These are phyloP conservation scores for Pichia kluyveri DNA, from an alignment of 805 yeast genomes.

Conservation along the genomic window DNA sequence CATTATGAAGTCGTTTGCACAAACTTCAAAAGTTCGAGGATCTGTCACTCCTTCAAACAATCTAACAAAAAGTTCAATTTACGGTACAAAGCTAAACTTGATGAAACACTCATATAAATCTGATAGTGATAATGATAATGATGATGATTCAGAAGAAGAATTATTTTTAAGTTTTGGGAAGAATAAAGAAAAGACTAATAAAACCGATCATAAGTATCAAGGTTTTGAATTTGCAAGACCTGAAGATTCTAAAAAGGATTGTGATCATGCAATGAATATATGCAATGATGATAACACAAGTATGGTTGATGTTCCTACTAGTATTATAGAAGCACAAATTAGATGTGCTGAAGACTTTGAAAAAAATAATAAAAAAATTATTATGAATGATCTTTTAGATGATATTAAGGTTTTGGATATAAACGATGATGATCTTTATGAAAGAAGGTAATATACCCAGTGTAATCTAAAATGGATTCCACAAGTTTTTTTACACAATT, in stretches of 20 bases:
- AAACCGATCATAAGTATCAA: too few relatives aligned
- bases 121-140: conserved; percentile 1
- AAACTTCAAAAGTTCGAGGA: too few relatives aligned
- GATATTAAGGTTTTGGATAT: conserved; percentile 7
- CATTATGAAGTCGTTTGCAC: too few relatives aligned
- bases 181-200: not conserved
- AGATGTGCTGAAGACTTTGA: not conserved
- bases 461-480: not conserved
- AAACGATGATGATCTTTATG: not conserved
- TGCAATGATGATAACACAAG: conserved; percentile 1
- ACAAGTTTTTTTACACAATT: too few relatives aligned
- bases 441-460: not conserved
- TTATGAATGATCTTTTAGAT: not conserved
- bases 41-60: not conserved
- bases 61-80: conserved; percentile 6
- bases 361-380: not conserved
- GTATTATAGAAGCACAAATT: conserved; percentile 3
- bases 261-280: conserved; percentile 1
- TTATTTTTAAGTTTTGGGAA: conserved; percentile 9
- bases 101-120: not conserved
- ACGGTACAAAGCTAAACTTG: conserved; percentile 10
- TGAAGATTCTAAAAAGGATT: not conserved
- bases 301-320: conserved; percentile 11
- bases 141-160: conserved; percentile 6
- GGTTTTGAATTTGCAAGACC: too few relatives aligned